These are phyloP conservation scores for Drechslera avenae DNA, from an alignment of 2,329 filamentous ascomycete genomes.

Conservation along the genomic window DNA sequence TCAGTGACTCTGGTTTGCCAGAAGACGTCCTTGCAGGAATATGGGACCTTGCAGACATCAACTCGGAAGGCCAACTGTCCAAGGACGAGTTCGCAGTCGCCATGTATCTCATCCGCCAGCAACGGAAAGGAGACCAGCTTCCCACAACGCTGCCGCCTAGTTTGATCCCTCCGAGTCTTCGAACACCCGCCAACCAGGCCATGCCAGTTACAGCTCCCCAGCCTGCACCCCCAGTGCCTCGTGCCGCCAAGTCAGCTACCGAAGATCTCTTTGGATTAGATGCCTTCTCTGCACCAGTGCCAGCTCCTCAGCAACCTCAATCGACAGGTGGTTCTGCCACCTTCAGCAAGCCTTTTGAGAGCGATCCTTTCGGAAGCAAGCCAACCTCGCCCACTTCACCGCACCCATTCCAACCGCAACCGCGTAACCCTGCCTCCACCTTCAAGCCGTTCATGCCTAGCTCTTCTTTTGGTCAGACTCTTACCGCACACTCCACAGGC, in stretches of 20 bases:
- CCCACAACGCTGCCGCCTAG: constrained; percentile 79
- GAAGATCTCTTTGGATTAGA: constrained; percentile 96
- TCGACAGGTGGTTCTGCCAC: constrained; percentile 73
- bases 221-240: constrained; percentile 48
- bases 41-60: constrained; percentile 96
- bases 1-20: constrained; percentile 86
- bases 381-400: constrained; percentile 61
- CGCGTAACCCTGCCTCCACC: constrained; percentile 53
- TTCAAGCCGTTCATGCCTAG: constrained; percentile 94
- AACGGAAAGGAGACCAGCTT: constrained; percentile 72
- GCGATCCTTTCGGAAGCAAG: constrained; percentile 67
- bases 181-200: constrained; percentile 58
- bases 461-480: constrained; percentile 85
- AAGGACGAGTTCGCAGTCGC: constrained; percentile 95
- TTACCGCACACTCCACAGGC: constrained; percentile 78
- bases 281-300: constrained; percentile 61
- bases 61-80: constrained; percentile 82
- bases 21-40: constrained; percentile 92
- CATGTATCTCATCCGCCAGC: constrained; percentile 94
- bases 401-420: constrained; percentile 53
- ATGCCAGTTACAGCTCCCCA: constrained; percentile 52
- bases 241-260: constrained; percentile 72
- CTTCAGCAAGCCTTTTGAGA: constrained; percentile 51
- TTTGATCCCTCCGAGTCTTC: constrained; percentile 85
- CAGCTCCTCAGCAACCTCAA: constrained; percentile 62